Evolutionary conservation across 257 asterid genomes (phyloP).

Genomic region (Apocynum venetum): DNA sequence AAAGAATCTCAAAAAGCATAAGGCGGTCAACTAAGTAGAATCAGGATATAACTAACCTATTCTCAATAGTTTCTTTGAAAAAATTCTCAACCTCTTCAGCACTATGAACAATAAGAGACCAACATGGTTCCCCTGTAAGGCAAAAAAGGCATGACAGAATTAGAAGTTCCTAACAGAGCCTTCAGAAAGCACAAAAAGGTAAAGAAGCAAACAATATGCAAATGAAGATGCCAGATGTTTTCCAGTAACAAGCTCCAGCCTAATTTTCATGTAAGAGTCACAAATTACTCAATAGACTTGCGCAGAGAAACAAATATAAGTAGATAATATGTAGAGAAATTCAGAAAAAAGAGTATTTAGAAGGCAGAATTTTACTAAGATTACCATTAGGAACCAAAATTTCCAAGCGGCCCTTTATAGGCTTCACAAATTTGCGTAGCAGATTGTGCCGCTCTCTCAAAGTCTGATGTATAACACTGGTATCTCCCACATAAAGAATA

Average conservation of each 20-base stretch:
- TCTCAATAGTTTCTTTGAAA: slow-evolving; percentile 78
- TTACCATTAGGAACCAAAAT: slow-evolving; percentile 90
- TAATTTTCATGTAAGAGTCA: background rate
- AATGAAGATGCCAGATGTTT: background rate
- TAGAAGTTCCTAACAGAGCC: background rate
- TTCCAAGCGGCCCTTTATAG: slow-evolving; percentile 78
- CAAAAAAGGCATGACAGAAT: slow-evolving; percentile 14
- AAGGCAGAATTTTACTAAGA: slow-evolving; percentile 55
- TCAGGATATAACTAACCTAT: slow-evolving; percentile 47
- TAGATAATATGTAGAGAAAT: background rate
- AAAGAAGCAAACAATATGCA: background rate
- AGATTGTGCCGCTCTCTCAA: slow-evolving; percentile 85
- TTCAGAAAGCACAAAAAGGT: background rate
- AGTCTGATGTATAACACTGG: slow-evolving; percentile 94
- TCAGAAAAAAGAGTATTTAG: slow-evolving; percentile 22
- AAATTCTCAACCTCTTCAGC: slow-evolving; percentile 72
- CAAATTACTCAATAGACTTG: background rate
- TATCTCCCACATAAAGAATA: slow-evolving; percentile 89
- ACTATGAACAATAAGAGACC: slow-evolving; percentile 70
- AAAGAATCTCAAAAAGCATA: background rate
- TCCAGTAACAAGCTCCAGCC: background rate
- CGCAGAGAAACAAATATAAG: background rate
- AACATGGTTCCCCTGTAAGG: slow-evolving; percentile 66
- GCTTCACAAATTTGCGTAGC: slow-evolving; percentile 66
- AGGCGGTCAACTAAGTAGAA: background rate